Base-by-base conservation (phyloP, 2,329 filamentous ascomycete genomes). In the Aspergillus sergii region DNA sequence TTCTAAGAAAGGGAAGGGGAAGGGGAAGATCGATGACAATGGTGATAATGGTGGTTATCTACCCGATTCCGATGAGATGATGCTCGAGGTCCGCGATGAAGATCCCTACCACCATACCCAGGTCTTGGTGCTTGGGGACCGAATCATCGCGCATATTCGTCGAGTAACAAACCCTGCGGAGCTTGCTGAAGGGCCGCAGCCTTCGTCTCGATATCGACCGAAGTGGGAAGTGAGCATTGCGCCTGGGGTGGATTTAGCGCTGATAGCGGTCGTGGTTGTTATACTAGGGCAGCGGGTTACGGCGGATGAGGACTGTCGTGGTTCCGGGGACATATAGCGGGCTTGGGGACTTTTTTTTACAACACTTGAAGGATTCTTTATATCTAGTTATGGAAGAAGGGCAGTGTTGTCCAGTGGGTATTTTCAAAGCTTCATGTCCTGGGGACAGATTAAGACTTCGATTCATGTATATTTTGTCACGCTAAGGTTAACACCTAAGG, bases 201-300 rank as follows among this genome's bases (percentile, higher is more conserved):
- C 63, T 16, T 65, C 64, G 26, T 69, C 66, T 60, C 62, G 65
- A 3, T 64, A 64, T 34, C 60, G 67, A 23, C 65, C 67, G 0
- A 64, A 61, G 55, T 69, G 67, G 67, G 64, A 41, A 21, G 64
- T 66, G n/a, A 60, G 58, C 12, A 55, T 69, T 60, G 64, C 65
- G 7, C 30, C 48, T 23, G 64, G 67, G 3, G 60, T 69, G 43
- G 67, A 69, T 61, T 39, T 69, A 26, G 50, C 12, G 34, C 59
- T 67, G 65, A 63, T 68, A 39, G 65, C 63, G 1, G 67, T 67
- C 28, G 58, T 62, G 2, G 65, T 64, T 19, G 67, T 68, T 16
- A 67, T 67, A 60, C n/a, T 67, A 12, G 67, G 67, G 2, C 63
- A 67, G 12, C 56, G 57, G n/a, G 60, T 41, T 9, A 59, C 58